These are phyloP conservation scores for Rosa chinensis DNA, from an alignment of 306 rosid species.

Conservation along the genomic window DNA sequence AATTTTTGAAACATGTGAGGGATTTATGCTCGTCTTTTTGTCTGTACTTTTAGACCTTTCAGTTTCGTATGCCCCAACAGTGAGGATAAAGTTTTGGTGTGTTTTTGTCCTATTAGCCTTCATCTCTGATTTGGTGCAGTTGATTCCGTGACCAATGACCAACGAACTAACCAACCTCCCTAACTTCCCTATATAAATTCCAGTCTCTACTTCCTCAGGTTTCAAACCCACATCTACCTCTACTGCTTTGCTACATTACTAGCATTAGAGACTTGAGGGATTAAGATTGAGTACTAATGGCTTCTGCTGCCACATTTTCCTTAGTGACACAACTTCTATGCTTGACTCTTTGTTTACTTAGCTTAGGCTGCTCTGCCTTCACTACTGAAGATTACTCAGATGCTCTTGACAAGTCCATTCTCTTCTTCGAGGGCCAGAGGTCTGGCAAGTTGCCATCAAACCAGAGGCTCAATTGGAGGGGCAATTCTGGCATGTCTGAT, in stretches of 20 bases:
- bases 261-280: background rate
- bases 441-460: conserved; percentile 68
- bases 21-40: conserved; percentile 5
- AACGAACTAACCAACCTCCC: conserved; percentile 35
- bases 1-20: background rate
- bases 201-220: background rate
- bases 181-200: conserved; percentile 48
- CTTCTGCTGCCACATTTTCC: conserved; percentile 25
- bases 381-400: conserved; percentile 53
- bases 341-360: conserved; percentile 30
- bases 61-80: conserved; percentile 3
- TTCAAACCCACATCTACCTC: conserved; percentile 1
- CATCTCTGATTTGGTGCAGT: conserved; percentile 50
- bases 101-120: conserved; percentile 24
- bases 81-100: conserved; percentile 12
- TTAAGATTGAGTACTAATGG: conserved; percentile 27
- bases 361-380: conserved; percentile 44
- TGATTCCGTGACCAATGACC: conserved; percentile 60
- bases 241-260: background rate
- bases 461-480: conserved; percentile 73
- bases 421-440: conserved; percentile 83
- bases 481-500: conserved; percentile 73
- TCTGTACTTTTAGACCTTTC: background rate
- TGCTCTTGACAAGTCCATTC: conserved; percentile 80
- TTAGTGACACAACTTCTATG: conserved; percentile 20